Evolutionary conservation across 352 stramenopile species (phyloP).

Genomic region (Pythium brachiatum): DNA sequence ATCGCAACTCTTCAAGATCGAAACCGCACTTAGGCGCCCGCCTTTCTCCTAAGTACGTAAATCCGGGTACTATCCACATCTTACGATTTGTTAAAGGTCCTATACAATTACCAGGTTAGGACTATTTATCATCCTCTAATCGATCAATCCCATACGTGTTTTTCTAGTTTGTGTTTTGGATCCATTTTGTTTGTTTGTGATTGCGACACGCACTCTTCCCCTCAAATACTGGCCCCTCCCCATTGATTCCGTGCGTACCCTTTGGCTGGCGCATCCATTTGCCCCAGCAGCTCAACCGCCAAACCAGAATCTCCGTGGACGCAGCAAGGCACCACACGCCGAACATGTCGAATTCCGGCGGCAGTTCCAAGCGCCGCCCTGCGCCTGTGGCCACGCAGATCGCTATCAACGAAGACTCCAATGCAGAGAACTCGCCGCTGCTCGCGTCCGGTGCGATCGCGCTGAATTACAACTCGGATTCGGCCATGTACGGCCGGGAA

Average conservation of each 20-base stretch:
- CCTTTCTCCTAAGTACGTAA: background rate
- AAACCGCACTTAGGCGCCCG: background rate
- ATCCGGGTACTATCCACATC: background rate
- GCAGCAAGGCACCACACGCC: no score
- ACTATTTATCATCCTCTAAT: background rate
- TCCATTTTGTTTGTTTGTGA: no score
- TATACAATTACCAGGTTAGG: background rate
- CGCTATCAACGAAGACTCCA: constrained; percentile 21
- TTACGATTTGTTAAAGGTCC: background rate
- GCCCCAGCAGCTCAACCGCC: background rate
- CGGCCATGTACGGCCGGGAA: constrained; percentile 56
- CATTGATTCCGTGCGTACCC: background rate
- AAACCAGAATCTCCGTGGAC: constrained; percentile 1
- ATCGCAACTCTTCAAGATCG: background rate
- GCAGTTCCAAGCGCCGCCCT: constrained; percentile 12
- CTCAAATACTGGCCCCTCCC: background rate
- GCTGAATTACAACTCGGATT: constrained; percentile 88
- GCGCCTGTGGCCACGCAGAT: constrained; percentile 20
- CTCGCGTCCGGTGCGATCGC: constrained; percentile 42
- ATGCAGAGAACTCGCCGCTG: constrained; percentile 45
- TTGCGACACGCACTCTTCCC: background rate
- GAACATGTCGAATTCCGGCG: background rate
- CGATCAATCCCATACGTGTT: no score
- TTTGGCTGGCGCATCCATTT: background rate
- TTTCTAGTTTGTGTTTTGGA: constrained; percentile 1